These are phyloP conservation scores for Aspergillus eucalypticola DNA, from an alignment of 2,329 filamentous ascomycete species.

Conservation along the genomic window DNA sequence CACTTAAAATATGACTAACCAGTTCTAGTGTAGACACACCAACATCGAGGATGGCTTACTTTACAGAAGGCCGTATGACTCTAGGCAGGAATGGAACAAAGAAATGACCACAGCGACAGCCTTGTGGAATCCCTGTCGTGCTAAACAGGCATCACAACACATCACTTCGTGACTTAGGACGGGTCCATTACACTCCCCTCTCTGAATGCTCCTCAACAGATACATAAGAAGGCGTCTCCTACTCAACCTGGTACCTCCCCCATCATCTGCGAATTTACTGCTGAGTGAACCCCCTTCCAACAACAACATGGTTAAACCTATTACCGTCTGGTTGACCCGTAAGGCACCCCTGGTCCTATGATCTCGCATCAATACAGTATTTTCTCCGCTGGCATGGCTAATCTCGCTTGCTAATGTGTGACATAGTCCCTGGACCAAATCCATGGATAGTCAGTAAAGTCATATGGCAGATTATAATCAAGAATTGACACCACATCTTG, in stretches of 20 bases:
- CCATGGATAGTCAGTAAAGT: neutral
- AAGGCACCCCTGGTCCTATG: neutral
- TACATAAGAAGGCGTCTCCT: neutral
- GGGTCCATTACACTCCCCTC: neutral
- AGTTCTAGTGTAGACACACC: no score
- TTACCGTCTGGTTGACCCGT: neutral
- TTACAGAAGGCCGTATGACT: neutral
- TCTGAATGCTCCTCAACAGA: neutral
- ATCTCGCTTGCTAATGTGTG: neutral
- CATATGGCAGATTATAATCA: neutral
- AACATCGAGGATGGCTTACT: no score
- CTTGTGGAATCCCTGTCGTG: no score
- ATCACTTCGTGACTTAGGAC: neutral
- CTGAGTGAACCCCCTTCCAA: neutral
- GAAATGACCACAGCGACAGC: neutral
- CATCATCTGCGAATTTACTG: neutral
- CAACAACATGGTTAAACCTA: neutral
- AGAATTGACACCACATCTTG: slow-evolving; percentile 29
- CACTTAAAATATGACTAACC: no score
- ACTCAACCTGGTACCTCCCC: neutral
- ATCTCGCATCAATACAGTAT: neutral
- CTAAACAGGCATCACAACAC: neutral
- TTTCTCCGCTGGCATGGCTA: neutral
- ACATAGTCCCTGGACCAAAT: neutral
- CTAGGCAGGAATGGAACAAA: neutral